A percentile compares a stretch with the other conserved stretches of the same genome.
These are phyloP conservation scores for Saitozyma sp. DNA, from an alignment of 768 basidiomycete genomes.

Conservation along the genomic window DNA sequence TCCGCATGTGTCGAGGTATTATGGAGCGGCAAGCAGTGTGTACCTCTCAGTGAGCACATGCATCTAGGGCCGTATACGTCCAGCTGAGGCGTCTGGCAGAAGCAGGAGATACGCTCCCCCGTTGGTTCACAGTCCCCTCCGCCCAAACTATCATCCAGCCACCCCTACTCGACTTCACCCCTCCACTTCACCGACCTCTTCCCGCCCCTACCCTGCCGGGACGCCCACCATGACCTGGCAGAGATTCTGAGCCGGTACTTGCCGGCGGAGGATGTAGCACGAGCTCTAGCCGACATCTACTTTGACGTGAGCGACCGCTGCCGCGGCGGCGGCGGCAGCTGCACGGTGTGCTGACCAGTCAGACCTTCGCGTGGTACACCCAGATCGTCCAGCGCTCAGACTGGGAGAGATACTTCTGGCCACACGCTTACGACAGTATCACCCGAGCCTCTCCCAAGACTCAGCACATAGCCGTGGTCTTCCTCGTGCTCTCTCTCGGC, in stretches of 20 bases:
- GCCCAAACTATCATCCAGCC: neutral
- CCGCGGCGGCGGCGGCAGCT: too few species aligned
- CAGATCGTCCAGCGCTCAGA: slow-evolving; percentile 16
- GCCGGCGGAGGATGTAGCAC: slow-evolving; percentile 7
- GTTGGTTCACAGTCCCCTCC: neutral
- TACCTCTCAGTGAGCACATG: slow-evolving; percentile 21
- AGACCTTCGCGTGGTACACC: slow-evolving; percentile 26
- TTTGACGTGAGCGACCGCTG: slow-evolving; percentile 13
- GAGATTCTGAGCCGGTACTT: slow-evolving; percentile 11
- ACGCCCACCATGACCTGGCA: slow-evolving; percentile 7
- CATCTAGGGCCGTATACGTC: too few species aligned
- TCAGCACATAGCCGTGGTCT: slow-evolving; percentile 15
- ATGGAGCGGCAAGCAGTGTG: slow-evolving; percentile 25
- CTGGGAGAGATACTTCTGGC: slow-evolving; percentile 7
- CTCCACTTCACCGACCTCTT: slow-evolving; percentile 13
- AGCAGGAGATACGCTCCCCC: neutral
- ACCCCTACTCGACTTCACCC: neutral
- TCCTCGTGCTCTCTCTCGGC: slow-evolving; percentile 19
- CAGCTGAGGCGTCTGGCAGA: neutral
- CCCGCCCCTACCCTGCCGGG: slow-evolving; percentile 1
- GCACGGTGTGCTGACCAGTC: too few species aligned
- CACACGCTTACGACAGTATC: neutral
- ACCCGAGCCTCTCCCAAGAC: slow-evolving; percentile 2
- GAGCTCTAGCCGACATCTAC: slow-evolving; percentile 13
- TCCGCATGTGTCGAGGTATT: slow-evolving; percentile 21